Evolutionary conservation across 2,329 filamentous ascomycete species (phyloP).

Genomic region (Venturia nashicola): DNA sequence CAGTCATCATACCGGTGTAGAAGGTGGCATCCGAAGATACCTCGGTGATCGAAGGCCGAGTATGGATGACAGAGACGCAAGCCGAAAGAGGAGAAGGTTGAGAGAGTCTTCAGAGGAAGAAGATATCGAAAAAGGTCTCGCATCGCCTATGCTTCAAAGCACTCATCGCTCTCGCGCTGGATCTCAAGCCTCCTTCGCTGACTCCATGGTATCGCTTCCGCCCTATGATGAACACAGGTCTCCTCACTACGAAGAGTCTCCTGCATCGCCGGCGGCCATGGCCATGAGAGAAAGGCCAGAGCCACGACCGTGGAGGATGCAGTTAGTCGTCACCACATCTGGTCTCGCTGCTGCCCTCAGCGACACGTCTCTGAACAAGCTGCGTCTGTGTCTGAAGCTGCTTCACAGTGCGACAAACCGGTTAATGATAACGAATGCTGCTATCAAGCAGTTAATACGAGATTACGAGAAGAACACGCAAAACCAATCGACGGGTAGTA

Average conservation of each 20-base stretch:
- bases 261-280: slow-evolving; percentile 10
- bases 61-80: slow-evolving; percentile 25
- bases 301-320: slow-evolving; percentile 55
- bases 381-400: slow-evolving; percentile 75
- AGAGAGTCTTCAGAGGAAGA: slow-evolving; percentile 23
- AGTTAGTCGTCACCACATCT: slow-evolving; percentile 80
- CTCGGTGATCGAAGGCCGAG: slow-evolving; percentile 48
- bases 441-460: slow-evolving; percentile 62
- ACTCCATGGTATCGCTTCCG: slow-evolving; percentile 55
- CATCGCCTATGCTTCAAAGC: slow-evolving; percentile 10
- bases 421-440: slow-evolving; percentile 61
- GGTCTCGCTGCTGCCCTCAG: slow-evolving; percentile 86
- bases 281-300: slow-evolving; percentile 13
- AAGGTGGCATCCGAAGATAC: slow-evolving; percentile 77
- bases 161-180: slow-evolving; percentile 16
- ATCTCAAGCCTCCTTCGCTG: slow-evolving; percentile 14
- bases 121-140: slow-evolving; percentile 35
- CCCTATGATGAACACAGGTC: slow-evolving; percentile 72
- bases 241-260: slow-evolving; percentile 58
- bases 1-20: slow-evolving; percentile 74
- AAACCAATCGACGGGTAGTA: background rate
- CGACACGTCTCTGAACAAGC: slow-evolving; percentile 68
- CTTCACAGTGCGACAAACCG: slow-evolving; percentile 72
- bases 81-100: slow-evolving; percentile 30
- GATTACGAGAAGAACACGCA: slow-evolving; percentile 54